phyloP scores from a whole-genome alignment of 2,329 filamentous ascomycete genomes.

The Colletotrichum spaethianum region DNA sequence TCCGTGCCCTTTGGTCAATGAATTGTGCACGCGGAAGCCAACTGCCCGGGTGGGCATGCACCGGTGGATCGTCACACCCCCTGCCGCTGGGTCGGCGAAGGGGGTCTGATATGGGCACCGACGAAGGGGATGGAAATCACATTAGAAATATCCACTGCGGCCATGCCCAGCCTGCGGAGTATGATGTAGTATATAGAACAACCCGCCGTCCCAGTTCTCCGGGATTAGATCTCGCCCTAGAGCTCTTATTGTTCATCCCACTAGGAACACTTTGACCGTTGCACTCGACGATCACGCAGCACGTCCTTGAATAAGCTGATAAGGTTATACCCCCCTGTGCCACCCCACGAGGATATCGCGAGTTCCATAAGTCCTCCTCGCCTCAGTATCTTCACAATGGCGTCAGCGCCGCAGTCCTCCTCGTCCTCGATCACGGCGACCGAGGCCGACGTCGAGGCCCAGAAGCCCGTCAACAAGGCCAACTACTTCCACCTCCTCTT shows the following conservation, averaged over 20 bases:
- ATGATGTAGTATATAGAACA: slow-evolving; percentile 37
- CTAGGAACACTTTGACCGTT: slow-evolving; percentile 1
- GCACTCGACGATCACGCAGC: slow-evolving; percentile 4
- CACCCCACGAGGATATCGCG: background rate
- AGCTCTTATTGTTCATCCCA: slow-evolving; percentile 26
- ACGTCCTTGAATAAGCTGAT: slow-evolving; percentile 24
- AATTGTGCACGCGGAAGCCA: slow-evolving; percentile 33
- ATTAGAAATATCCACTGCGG: slow-evolving; percentile 32
- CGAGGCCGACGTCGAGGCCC: slow-evolving; percentile 59
- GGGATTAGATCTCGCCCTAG: slow-evolving; percentile 31
- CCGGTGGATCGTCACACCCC: slow-evolving; percentile 26
- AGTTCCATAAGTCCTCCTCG: background rate
- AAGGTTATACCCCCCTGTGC: background rate
- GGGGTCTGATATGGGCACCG: slow-evolving; percentile 31
- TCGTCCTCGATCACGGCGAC: slow-evolving; percentile 52
- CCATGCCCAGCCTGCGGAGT: slow-evolving; percentile 20
- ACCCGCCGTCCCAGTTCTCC: slow-evolving; percentile 21
- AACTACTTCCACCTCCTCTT: slow-evolving; percentile 68
- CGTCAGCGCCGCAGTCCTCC: slow-evolving; percentile 44
- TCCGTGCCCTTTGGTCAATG: slow-evolving; percentile 28
- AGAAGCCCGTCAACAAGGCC: slow-evolving; percentile 50
- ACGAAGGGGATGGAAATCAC: slow-evolving; percentile 34
- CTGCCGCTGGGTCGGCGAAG: slow-evolving; percentile 23
- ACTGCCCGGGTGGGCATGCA: slow-evolving; percentile 22
- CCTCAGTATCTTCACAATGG: slow-evolving; percentile 13